Evolutionary conservation across 257 asterid genomes (phyloP), one percentile per base, ranked within the genome.

Genomic region (Fraxinus cuspidata): DNA sequence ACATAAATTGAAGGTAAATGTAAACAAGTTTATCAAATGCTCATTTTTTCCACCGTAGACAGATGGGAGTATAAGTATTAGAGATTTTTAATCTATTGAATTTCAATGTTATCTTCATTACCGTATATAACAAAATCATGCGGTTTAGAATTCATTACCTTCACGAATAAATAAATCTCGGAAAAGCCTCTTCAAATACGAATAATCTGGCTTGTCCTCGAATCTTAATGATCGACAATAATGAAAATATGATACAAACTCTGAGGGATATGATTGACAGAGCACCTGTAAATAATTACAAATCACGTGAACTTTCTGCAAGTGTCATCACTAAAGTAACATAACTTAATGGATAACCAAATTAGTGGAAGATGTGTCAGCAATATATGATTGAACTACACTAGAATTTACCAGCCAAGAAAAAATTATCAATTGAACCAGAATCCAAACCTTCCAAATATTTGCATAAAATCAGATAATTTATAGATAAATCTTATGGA

Each of bases 121-220:
- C n/a, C 34, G 7, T 8, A 56, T 8, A 56, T 5, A 81, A 28
- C 10, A 15, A 21, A 56, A 13, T 34, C 63, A 51, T 1, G 10
- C 18, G 63, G 25, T 19, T 51, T 19, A 51, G 63, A 51, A 49
- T 49, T 34, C 49, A 77, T 56, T 86, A 94, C 98, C 98, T 90
- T 92, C 98, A 29, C 97, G 97, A 10, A 89, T 88, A 85, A 94
- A 94, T 53, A 94, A 87, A 81, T 94, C 97, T 35, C 97, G 86
- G 83, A 94, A 94, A 78, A 92, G 97, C 87, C 93, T 88, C 87
- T 94, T 94, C 89, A 92, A 85, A 87, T 94, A 92, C 69, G 98
- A 90, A 81, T 92, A 94, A 83, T 94, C 94, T 21, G 98, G 97
- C 84, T 94, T 94, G 88, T 92, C 97, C 84, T 94, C 98, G 83